phyloP scores from a whole-genome alignment of 2,329 filamentous ascomycete species.

The Trichoderma polysporum region DNA sequence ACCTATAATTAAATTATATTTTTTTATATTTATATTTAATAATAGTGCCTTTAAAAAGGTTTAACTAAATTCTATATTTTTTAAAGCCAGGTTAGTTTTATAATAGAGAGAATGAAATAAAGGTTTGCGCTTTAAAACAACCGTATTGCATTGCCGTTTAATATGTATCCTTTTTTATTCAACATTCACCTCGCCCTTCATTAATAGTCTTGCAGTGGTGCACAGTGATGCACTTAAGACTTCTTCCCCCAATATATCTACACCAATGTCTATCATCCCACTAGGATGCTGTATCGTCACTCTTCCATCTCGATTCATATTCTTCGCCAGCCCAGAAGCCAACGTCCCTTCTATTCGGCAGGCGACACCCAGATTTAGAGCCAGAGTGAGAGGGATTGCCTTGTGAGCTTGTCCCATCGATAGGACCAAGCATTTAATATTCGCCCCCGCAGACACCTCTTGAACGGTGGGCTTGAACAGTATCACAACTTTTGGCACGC shows the following conservation, averaged over 20 bases:
- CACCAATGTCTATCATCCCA: neutral
- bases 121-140: too few relatives aligned
- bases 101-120: too few relatives aligned
- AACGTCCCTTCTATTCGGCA: neutral
- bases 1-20: too few relatives aligned
- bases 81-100: too few relatives aligned
- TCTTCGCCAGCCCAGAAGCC: neutral
- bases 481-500: neutral
- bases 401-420: neutral
- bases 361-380: neutral
- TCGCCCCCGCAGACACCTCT: neutral
- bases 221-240: neutral
- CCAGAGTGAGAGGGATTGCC: neutral
- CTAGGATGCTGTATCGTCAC: neutral
- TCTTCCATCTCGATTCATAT: neutral
- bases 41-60: too few relatives aligned
- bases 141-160: neutral
- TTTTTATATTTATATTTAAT: too few relatives aligned
- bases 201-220: neutral
- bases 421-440: neutral
- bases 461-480: neutral
- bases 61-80: too few relatives aligned
- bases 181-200: neutral
- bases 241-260: neutral
- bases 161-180: neutral